These are phyloP conservation scores for Trebouxia sp. DNA, from an alignment of 139 green algal species.

Conservation along the genomic window DNA sequence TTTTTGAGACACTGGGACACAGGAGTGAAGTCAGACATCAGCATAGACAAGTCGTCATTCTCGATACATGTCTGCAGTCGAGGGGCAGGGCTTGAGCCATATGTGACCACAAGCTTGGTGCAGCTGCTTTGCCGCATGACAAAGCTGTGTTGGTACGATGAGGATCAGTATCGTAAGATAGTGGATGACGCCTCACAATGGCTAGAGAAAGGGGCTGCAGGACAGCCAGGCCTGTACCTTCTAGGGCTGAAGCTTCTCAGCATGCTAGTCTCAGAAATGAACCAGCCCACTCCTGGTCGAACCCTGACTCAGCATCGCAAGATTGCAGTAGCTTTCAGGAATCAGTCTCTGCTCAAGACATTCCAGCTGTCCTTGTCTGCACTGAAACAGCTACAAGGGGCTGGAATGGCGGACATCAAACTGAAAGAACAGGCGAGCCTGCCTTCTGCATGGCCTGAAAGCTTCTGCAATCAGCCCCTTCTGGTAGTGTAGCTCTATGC, in stretches of 20 bases:
- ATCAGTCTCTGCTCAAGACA: conserved; percentile 38
- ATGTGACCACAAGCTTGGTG: conserved; percentile 78
- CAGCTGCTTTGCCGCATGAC: conserved; percentile 91
- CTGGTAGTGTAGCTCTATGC: too few relatives aligned
- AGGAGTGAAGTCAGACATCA: background rate
- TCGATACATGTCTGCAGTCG: conserved; percentile 54
- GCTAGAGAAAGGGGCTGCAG: conserved; percentile 48
- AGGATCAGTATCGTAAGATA: conserved; percentile 77
- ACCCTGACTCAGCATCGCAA: conserved; percentile 95
- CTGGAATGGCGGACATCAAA: conserved; percentile 64
- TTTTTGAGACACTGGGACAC: background rate
- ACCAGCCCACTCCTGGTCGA: conserved; percentile 79
- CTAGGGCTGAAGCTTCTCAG: conserved; percentile 90
- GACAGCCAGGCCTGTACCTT: conserved; percentile 73
- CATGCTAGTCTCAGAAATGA: conserved; percentile 92
- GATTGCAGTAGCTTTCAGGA: conserved; percentile 63
- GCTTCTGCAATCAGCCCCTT: too few relatives aligned
- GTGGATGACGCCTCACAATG: conserved; percentile 85
- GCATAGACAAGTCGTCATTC: background rate
- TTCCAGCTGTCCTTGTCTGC: conserved; percentile 60
- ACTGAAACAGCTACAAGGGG: conserved; percentile 56
- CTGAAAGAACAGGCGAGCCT: conserved; percentile 70
- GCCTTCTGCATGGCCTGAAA: background rate
- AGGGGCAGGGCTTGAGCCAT: conserved; percentile 72
- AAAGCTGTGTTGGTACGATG: conserved; percentile 97